phyloP scores from a whole-genome alignment of 805 yeast genomes.

The Wickerhamomyces alni region DNA sequence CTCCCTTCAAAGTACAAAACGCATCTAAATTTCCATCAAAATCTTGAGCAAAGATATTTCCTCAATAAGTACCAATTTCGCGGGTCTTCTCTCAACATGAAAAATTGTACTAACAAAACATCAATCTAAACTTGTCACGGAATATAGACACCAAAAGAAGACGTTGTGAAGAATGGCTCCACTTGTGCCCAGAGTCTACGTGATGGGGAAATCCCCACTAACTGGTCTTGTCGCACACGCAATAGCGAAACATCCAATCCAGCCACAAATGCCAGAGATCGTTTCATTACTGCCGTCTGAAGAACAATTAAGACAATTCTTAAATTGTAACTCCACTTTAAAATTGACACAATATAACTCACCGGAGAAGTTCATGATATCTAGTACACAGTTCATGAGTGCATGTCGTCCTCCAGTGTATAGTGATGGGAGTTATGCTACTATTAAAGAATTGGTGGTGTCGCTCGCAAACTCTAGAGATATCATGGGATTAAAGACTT shows the following conservation, averaged over 20 bases:
- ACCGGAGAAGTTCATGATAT: slow-evolving; percentile 6
- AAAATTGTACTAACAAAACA: too few relatives aligned
- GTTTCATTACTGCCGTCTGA: slow-evolving; percentile 37
- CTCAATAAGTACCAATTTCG: too few relatives aligned
- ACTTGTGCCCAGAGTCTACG: slow-evolving; percentile 27
- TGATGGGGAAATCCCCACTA: slow-evolving; percentile 41
- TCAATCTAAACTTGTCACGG: not conserved
- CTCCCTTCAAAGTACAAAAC: too few relatives aligned
- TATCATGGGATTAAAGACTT: slow-evolving; percentile 11
- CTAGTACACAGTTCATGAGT: slow-evolving; percentile 15
- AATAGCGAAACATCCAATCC: slow-evolving; percentile 33
- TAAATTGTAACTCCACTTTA: slow-evolving; percentile 33
- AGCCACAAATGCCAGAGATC: slow-evolving; percentile 32
- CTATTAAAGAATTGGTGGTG: slow-evolving; percentile 15
- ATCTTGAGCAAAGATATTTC: too few relatives aligned
- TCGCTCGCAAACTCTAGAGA: slow-evolving; percentile 12
- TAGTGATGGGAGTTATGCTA: slow-evolving; percentile 15
- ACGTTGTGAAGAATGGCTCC: not conserved
- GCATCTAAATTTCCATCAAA: too few relatives aligned
- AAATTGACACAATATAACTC: slow-evolving; percentile 13
- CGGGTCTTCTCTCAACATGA: too few relatives aligned
- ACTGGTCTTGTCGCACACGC: slow-evolving; percentile 32
- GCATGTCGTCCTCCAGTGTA: slow-evolving; percentile 21
- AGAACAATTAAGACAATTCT: slow-evolving; percentile 35
- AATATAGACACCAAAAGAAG: not conserved